phyloP scores from a whole-genome alignment of 768 basidiomycete genomes.

The Tricholoma matsutake region DNA sequence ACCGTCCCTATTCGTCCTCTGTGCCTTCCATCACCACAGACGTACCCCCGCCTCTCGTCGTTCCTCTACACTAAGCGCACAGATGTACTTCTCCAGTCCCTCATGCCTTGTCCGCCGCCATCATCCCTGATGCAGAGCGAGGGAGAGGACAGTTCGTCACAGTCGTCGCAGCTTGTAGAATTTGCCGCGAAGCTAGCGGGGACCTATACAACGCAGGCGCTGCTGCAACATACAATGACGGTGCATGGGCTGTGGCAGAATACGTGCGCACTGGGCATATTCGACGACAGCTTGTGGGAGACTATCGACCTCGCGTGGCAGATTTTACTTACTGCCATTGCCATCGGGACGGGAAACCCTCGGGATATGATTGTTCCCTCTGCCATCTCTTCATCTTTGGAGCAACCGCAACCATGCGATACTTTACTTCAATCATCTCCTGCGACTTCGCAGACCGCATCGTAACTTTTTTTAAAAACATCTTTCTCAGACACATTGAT shows the following conservation, averaged over 20 bases:
- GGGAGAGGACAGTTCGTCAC: constrained; percentile 11
- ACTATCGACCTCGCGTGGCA: constrained; percentile 63
- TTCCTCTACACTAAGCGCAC: constrained; percentile 68
- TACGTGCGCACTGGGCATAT: constrained; percentile 64
- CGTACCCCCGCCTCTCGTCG: constrained; percentile 55
- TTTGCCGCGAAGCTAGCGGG: constrained; percentile 34
- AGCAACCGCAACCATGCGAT: background rate
- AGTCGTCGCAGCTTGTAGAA: background rate
- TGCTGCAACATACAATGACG: constrained; percentile 44
- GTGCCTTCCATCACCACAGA: constrained; percentile 57
- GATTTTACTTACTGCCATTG: constrained; percentile 58
- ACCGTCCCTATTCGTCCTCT: constrained; percentile 62
- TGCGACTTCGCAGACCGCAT: background rate
- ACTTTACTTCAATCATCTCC: background rate
- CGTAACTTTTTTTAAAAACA: background rate
- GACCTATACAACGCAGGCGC: constrained; percentile 41
- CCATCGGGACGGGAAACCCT: constrained; percentile 42
- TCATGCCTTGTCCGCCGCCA: constrained; percentile 41
- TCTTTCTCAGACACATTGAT: background rate
- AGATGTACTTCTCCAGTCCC: constrained; percentile 45
- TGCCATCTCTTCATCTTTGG: background rate
- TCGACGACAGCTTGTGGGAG: constrained; percentile 64
- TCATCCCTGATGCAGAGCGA: constrained; percentile 25
- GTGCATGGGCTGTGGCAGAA: constrained; percentile 75
- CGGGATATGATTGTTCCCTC: constrained; percentile 12